Evolutionary conservation across 768 basidiomycete species (phyloP), one percentile per base, ranked within the genome.

Genomic region (Boletus insuetus): DNA sequence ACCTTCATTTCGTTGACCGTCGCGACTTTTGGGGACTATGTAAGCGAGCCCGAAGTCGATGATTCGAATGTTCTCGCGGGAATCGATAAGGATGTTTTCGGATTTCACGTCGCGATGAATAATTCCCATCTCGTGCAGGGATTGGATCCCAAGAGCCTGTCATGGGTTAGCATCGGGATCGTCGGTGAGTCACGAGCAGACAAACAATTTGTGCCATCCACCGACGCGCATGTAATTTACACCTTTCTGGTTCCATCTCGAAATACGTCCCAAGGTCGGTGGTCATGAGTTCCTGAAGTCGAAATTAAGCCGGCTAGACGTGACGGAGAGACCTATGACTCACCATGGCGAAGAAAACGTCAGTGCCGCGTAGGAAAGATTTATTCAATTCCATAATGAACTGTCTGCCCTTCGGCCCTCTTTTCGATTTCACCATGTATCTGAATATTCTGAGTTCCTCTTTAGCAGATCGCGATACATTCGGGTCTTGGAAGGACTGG

Each of bases 81-180:
- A 57, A 56, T 78, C 78, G 48, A 88, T 73, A n/a, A 89, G 76
- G 41, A 89, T 77, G 55, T 89, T 88, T 71, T 83, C 83, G 4
- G 84, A 79, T 62, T 89, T 88, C 53, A 89, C 77, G 57, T 87
- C 85, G 14, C 85, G 78, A 67, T 87, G 85, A 32, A 87, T 78
- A 51, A 88, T 80, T 41, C 84, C 84, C 65, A 83, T 77, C 24
- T 69, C 69, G 59, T 87, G 85, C 40, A 89, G 67, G 40, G 71
- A 65, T 4, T 68, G 55, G n/a, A 79, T 63, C 1, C 77, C 77
- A 31, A 73, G 70, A 7, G 72, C 70, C 77, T 79, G n/a, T 20
- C 38, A n/a, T 20, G 47, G 5, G 12, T 55, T 39, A 52, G 51
- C 43, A 26, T 38, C 29, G 20, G 8, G 40, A 54, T 55, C 51